A percentile compares a stretch with the other conserved stretches of the same genome.
Evolutionary conservation across 805 yeast species (phyloP).

Genomic region (Wickerhamomyces alni): DNA sequence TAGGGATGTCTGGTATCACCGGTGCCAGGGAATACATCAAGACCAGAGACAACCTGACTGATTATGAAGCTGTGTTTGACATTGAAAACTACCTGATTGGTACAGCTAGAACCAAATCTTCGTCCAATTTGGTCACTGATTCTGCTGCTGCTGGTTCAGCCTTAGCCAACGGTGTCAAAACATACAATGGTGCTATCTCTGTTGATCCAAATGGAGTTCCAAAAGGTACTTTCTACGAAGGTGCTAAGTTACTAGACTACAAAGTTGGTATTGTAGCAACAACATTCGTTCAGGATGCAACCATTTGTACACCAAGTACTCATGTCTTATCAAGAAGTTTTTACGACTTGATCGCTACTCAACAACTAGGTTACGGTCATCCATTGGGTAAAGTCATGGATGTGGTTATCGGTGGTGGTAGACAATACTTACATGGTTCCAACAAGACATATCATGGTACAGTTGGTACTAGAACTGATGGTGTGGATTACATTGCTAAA

Average conservation of each 20-base stretch:
- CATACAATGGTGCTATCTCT: constrained; percentile 91
- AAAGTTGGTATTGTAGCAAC: constrained; percentile 87
- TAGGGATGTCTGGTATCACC: constrained; percentile 84
- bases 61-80: constrained; percentile 46
- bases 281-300: constrained; percentile 87
- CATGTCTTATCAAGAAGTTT: constrained; percentile 70
- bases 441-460: constrained; percentile 26
- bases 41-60: constrained; percentile 39
- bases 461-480: constrained; percentile 63
- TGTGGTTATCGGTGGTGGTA: constrained; percentile 85
- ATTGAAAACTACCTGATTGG: constrained; percentile 73
- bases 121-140: constrained; percentile 73
- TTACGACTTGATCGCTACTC: constrained; percentile 79
- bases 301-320: constrained; percentile 83
- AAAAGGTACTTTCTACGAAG: constrained; percentile 83
- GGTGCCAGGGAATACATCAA: constrained; percentile 73
- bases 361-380: constrained; percentile 68
- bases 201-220: constrained; percentile 62
- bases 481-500: constrained; percentile 56
- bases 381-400: constrained; percentile 77
- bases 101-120: constrained; percentile 77
- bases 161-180: constrained; percentile 72
- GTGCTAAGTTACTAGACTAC: constrained; percentile 74
- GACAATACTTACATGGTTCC: constrained; percentile 69
- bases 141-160: constrained; percentile 98